phyloP scores from a whole-genome alignment of 164 flowering plant genomes.

The Pachysandra terminalis region DNA sequence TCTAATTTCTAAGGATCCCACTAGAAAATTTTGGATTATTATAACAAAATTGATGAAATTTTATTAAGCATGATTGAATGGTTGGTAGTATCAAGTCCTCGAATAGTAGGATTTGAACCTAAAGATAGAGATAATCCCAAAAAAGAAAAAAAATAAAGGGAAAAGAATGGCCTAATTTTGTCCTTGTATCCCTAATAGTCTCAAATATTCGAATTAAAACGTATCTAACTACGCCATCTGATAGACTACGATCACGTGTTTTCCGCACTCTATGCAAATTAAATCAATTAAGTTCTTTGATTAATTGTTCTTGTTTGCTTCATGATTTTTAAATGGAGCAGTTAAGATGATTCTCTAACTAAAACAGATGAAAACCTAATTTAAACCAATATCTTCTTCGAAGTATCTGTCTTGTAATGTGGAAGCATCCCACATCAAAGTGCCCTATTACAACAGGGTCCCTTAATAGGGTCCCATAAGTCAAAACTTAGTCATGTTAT shows the following conservation, averaged over 20 bases:
- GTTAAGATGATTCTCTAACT: constrained; percentile 36
- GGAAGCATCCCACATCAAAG: constrained; percentile 20
- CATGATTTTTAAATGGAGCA: constrained; percentile 62
- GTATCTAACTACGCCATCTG: not conserved
- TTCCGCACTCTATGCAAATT: constrained; percentile 24
- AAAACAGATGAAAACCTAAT: constrained; percentile 7
- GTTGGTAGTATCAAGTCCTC: not conserved
- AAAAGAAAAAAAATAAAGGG: not conserved
- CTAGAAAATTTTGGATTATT: not conserved
- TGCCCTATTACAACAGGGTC: constrained; percentile 16
- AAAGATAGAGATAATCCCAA: not conserved
- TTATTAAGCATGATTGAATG: not conserved
- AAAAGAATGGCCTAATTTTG: constrained; percentile 15
- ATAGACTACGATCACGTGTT: constrained; percentile 20
- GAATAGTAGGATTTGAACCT: not conserved
- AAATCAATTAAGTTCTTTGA: constrained; percentile 21
- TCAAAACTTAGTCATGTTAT: constrained; percentile 24
- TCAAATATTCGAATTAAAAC: constrained; percentile 17
- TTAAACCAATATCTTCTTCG: constrained; percentile 1
- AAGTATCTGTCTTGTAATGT: constrained; percentile 16
- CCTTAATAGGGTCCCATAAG: constrained; percentile 15
- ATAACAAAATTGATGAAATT: no score
- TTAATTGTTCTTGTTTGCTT: constrained; percentile 52
- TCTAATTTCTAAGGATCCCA: not conserved
- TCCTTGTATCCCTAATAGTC: constrained; percentile 18